These are phyloP conservation scores for Microbotryum silenes-acaulis DNA, from an alignment of 1,284 basidiomycete species.

Conservation along the genomic window DNA sequence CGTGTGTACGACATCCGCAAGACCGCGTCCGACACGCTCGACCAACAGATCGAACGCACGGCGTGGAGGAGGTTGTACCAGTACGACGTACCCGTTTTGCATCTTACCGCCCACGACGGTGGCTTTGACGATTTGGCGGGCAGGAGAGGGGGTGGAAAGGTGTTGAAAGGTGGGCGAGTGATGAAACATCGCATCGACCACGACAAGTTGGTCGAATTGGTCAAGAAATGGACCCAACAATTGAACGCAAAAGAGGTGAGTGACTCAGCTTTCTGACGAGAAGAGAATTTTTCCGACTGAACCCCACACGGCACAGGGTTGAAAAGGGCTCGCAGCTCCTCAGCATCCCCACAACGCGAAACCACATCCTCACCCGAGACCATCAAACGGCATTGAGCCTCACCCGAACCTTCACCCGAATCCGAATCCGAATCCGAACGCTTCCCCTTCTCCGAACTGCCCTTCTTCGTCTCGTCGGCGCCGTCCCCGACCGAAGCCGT, in stretches of 20 bases:
- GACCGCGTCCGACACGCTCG: slow-evolving; percentile 12
- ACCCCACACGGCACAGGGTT: neutral
- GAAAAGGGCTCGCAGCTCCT: neutral
- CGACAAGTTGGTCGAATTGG: slow-evolving; percentile 23
- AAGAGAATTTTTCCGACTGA: neutral
- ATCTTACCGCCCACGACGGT: slow-evolving; percentile 8
- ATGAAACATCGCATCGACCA: slow-evolving; percentile 35
- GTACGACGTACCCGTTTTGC: slow-evolving; percentile 36
- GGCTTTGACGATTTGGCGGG: slow-evolving; percentile 19
- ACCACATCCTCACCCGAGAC: neutral
- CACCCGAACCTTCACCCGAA: neutral
- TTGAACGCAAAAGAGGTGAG: slow-evolving; percentile 1
- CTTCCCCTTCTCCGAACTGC: too few species aligned
- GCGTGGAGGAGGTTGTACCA: slow-evolving; percentile 32
- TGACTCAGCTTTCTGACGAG: neutral
- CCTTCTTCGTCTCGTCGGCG: neutral
- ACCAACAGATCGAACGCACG: slow-evolving; percentile 19
- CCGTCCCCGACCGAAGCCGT: slow-evolving; percentile 15
- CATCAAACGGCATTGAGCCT: neutral
- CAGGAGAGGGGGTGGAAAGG: neutral
- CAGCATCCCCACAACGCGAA: neutral
- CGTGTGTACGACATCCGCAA: slow-evolving; percentile 29
- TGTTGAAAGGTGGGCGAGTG: slow-evolving; percentile 22
- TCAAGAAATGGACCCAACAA: slow-evolving; percentile 25
- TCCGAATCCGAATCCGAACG: too few species aligned